Evolutionary conservation across 257 asterid genomes (phyloP), one percentile per base, ranked within the genome.

Genomic region (Capsicum pubescens): DNA sequence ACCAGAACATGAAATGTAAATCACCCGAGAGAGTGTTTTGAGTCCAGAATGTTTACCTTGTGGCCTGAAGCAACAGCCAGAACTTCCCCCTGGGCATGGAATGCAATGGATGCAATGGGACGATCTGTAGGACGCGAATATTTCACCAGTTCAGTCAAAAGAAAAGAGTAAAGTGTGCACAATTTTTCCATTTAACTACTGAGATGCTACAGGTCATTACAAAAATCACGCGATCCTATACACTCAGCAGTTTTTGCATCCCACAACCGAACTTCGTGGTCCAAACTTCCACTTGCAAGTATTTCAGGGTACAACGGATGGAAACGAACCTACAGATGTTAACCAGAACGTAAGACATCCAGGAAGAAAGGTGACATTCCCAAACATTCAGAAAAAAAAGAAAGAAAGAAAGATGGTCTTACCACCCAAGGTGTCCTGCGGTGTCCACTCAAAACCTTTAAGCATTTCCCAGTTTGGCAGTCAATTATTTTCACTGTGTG

Each of bases 361-460:
- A 80, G 83, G 61, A 71, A 54, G 64, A 54, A 54, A 77, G 81
- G 64, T 76, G 64, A 26, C 54, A 74, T 54, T 16, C 50, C 81
- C 54, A 77, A 21, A 54, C 15, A 77, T 32, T 77, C 78, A 17
- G 54, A 32, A 56, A 80, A 71, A 85, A 87, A 32, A 64, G 5
- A 16, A 12, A 5, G 5, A 9, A 63, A 63, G 7, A 21, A 39
- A 87, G 84, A 84, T 52, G 84, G 85, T 55, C 93, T 90, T 90
- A 96, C 99, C 98, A 94, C 99, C 99, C 99, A 96, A 71, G 99
- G 99, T 59, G 99, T 96, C 89, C 99, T 93, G 83, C 98, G 94
- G 88, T 96, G 99, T 86, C 99, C 99, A 84, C 94, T 96, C 88
- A 96, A 90, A 87, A 94, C 98, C 91, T 94, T 96, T 86, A 94